Base-by-base conservation (phyloP, 176 grass and related monocot genomes). In the Carex cristatella region DNA sequence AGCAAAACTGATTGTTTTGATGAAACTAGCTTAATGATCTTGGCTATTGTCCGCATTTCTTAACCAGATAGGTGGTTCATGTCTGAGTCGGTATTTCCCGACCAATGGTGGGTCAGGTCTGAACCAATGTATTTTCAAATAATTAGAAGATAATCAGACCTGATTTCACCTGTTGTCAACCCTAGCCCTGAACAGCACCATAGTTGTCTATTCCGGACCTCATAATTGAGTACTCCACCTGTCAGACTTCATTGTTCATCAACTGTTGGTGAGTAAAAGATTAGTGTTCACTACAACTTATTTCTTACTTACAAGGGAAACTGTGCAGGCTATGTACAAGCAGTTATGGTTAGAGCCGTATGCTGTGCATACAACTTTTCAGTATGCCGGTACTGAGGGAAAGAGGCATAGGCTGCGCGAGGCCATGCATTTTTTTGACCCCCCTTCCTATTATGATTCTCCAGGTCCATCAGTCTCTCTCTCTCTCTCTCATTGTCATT, bases 341-440 rank as follows among this genome's bases (percentile, higher is more conserved):
- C 96, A 99, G 42, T 89, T 99, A 84, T 88, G 89, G 83, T 86
- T 99, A 83, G 93, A 99, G 87, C 93, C 96, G 66, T 99, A 99
- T 80, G 96, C 96, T 32, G 93, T 95, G 77, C 96, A 99, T 83
- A 95, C 96, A 81, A 99, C 96, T 80, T 99, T 99, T 81, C 96
- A 99, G 81, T 99, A 94, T 89, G 93, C 89, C 5, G 96, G 96
- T 84, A 94, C 93, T 23, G 96, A 92, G 88, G 96, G 96, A 91
- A 99, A 99, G 84, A 91, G 93, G 66, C 93, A 99, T 84, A 93
- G 96, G 79, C 87, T 99, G 83, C 89, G 96, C 7, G 96, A 99
- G 84, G 93, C 89, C 68, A 90, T 95, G 90, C 91, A 93, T 68
- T 99, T 99, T 90, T 90, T 87, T 84, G 96, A 99, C 80, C 87